Base-by-base conservation (phyloP, 306 rosid species). In the Biancaea sappan region DNA sequence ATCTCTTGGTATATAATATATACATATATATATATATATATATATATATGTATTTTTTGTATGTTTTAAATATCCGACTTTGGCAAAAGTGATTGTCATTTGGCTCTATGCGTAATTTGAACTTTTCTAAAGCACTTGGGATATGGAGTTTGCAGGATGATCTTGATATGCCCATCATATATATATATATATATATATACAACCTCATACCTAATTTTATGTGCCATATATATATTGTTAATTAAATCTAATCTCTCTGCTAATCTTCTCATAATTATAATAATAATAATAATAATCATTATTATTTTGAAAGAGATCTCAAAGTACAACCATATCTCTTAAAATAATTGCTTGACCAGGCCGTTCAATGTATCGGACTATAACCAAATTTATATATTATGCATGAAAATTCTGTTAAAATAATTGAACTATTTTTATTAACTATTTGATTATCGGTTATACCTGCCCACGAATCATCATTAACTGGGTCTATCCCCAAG, bases 271-370 rank as follows among this genome's bases (percentile, higher is more conserved):
- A 8, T 60, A 29, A 59, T 59, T 29, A 31, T 31, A 41, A 41
- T 41, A 9, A 8, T 64, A 48, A 48, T 34, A 34, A 58, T 47
- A 47, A 34, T 35, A 66, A 54, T n/a, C 62, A 52, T 76, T 3
- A 53, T 62, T 47, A 38, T 40, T 67, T 31, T 50, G 6, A 76
- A 82, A 77, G 70, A 85, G 78, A 84, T 88, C 84, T 81, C 80
- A 77, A 73, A 83, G 86, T 76, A 82, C 89, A 62, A 64, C 44
- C 61, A 69, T 43, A 89, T 89, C 91, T 82, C 75, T 73, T 82
- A 64, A 84, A 60, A 66, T 40, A 78, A 59, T 50, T 51, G n/a
- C 68, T 46, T 60, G 21, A 66, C 64, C 32, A 70, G 76, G 81
- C 75, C 73, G 66, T 89, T 72, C 88, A 80, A 50, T 84, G 88